phyloP scores from a whole-genome alignment of 495 filamentous ascomycete species.

The Penicillium cinerascens region DNA sequence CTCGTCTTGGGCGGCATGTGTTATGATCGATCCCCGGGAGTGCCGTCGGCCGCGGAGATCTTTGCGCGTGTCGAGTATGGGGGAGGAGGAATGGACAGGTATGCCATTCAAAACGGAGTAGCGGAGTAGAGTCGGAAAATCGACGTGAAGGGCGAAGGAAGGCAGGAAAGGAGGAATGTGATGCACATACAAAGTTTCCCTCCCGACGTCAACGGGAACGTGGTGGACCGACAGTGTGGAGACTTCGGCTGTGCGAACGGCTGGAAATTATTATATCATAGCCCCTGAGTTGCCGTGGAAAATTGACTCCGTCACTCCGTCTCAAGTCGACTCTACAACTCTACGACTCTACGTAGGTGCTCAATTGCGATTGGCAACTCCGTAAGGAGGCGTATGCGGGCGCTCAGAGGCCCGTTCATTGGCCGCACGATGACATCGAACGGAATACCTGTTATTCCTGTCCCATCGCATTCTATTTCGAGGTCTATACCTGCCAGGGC shows the following conservation, averaged over 20 bases:
- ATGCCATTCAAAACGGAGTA: conserved; percentile 26
- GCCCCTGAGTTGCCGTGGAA: conserved; percentile 7
- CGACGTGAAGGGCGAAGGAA: background rate
- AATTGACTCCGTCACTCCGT: conserved; percentile 3
- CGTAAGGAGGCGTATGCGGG: background rate
- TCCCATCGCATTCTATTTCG: background rate
- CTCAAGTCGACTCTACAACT: background rate
- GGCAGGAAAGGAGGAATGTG: conserved; percentile 3
- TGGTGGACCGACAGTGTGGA: conserved; percentile 22
- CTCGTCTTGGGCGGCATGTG: conserved; percentile 67
- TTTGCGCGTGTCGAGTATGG: conserved; percentile 24
- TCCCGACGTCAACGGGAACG: conserved; percentile 28
- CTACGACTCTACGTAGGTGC: no score
- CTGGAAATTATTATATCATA: conserved; percentile 8
- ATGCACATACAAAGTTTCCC: conserved; percentile 14
- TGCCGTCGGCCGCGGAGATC: conserved; percentile 20
- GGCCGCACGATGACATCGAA: background rate
- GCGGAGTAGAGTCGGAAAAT: background rate
- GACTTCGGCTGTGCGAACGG: conserved; percentile 15
- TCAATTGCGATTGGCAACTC: background rate
- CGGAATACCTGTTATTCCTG: no score
- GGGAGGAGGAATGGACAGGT: conserved; percentile 6
- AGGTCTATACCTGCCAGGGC: conserved; percentile 29
- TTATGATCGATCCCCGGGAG: conserved; percentile 31
- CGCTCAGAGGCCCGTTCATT: background rate